A percentile compares a stretch with the other conserved stretches of the same genome.
phyloP scores from a whole-genome alignment of 75 land plant species.

The Cupressus sempervirens region DNA sequence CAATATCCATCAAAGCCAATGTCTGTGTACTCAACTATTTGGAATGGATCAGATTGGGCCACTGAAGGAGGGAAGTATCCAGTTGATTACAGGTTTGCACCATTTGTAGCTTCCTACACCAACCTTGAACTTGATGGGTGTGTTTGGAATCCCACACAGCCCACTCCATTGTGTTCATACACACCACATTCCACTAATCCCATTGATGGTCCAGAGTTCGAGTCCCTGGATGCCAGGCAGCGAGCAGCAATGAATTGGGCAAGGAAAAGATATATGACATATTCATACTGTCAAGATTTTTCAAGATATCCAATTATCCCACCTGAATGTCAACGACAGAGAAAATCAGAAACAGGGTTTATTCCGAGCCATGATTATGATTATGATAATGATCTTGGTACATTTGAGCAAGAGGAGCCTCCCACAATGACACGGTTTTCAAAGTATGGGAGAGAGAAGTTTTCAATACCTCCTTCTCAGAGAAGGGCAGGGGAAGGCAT shows the following conservation, averaged over 20 bases:
- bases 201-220: constrained; percentile 27
- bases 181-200: constrained; percentile 21
- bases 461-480: constrained; percentile 5
- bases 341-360: background rate
- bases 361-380: background rate
- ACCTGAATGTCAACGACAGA: constrained; percentile 36
- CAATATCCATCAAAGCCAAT: constrained; percentile 68
- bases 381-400: background rate
- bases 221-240: constrained; percentile 27
- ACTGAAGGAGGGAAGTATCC: constrained; percentile 67
- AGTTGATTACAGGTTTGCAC: constrained; percentile 61
- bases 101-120: constrained; percentile 43
- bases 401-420: constrained; percentile 9
- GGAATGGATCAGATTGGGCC: constrained; percentile 82
- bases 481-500: background rate
- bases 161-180: constrained; percentile 9
- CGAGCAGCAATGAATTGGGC: constrained; percentile 31
- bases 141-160: constrained; percentile 4
- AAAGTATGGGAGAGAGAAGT: constrained; percentile 8
- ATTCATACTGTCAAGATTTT: constrained; percentile 51
- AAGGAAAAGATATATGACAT: constrained; percentile 36
- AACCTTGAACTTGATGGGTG: constrained; percentile 52
- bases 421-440: constrained; percentile 3
- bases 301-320: constrained; percentile 41
- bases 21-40: constrained; percentile 63